These are phyloP conservation scores for Atalantia buxifolia DNA, from an alignment of 345 rosid genomes.

Conservation along the genomic window DNA sequence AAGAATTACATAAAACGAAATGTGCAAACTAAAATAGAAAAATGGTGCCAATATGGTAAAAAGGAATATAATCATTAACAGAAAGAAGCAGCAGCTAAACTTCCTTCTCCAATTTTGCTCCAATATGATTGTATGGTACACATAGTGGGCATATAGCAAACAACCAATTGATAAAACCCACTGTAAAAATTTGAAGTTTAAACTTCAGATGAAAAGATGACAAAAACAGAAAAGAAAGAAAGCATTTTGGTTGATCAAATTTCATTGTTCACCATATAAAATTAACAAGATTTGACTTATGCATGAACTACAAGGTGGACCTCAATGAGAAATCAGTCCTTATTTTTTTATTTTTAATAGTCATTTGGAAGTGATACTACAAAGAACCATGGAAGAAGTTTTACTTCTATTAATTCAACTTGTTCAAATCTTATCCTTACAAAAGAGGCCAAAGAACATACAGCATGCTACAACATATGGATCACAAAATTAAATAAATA, in stretches of 20 bases:
- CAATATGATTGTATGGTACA: background rate
- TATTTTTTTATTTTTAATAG: no score
- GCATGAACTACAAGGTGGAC: background rate
- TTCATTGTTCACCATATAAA: background rate
- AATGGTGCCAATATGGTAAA: background rate
- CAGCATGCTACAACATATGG: background rate
- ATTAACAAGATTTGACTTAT: background rate
- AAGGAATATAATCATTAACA: background rate
- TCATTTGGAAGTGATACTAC: background rate
- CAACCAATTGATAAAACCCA: background rate
- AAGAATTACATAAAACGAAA: background rate
- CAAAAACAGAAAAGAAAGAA: background rate
- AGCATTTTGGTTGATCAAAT: background rate
- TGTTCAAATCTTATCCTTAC: background rate
- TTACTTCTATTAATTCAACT: background rate
- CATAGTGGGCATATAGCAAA: background rate
- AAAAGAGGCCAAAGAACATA: background rate
- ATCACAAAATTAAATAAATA: background rate
- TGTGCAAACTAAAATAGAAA: background rate
- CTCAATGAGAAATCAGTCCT: background rate
- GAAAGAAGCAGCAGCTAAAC: conserved; percentile 3
- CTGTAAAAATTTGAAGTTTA: background rate
- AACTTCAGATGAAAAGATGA: background rate
- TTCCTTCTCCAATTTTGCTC: background rate
- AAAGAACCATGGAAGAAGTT: background rate